These are phyloP conservation scores for Thymus quinquecostatus DNA, from an alignment of 257 asterid species.

Conservation along the genomic window DNA sequence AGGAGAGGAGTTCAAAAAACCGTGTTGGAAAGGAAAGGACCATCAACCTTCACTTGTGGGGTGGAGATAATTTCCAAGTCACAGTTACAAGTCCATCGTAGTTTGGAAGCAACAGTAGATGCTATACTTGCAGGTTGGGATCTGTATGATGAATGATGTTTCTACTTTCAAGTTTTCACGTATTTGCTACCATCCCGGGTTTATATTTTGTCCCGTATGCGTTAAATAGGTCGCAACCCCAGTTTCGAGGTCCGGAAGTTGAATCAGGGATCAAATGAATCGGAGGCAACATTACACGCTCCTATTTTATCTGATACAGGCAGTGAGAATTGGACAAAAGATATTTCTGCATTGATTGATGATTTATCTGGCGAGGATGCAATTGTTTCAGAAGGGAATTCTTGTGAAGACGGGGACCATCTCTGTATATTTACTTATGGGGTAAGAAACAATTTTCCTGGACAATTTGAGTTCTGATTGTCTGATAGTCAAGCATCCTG, in stretches of 20 bases:
- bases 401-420: slow-evolving; percentile 47
- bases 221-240: slow-evolving; percentile 71
- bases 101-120: slow-evolving; percentile 91
- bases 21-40: slow-evolving; percentile 96
- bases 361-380: slow-evolving; percentile 28
- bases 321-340: slow-evolving; percentile 41
- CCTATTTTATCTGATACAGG: slow-evolving; percentile 42
- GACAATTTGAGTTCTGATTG: slow-evolving; percentile 11
- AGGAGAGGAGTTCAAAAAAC: slow-evolving; percentile 93
- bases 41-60: slow-evolving; percentile 85
- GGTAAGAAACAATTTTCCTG: slow-evolving; percentile 53
- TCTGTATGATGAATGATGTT: slow-evolving; percentile 20
- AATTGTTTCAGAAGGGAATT: slow-evolving; percentile 42
- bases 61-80: slow-evolving; percentile 91
- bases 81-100: slow-evolving; percentile 75
- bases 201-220: slow-evolving; percentile 26
- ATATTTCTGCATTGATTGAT: slow-evolving; percentile 36
- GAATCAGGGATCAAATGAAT: slow-evolving; percentile 50
- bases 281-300: slow-evolving; percentile 30
- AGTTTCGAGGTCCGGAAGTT: slow-evolving; percentile 74
- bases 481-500: slow-evolving; percentile 14
- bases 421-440: slow-evolving; percentile 83
- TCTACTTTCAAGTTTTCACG: slow-evolving; percentile 19
- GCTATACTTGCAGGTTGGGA: slow-evolving; percentile 75
- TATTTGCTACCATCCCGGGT: slow-evolving; percentile 16